These are phyloP conservation scores for Colletotrichum australisinense DNA, from an alignment of 2,329 filamentous ascomycete species.

Conservation along the genomic window DNA sequence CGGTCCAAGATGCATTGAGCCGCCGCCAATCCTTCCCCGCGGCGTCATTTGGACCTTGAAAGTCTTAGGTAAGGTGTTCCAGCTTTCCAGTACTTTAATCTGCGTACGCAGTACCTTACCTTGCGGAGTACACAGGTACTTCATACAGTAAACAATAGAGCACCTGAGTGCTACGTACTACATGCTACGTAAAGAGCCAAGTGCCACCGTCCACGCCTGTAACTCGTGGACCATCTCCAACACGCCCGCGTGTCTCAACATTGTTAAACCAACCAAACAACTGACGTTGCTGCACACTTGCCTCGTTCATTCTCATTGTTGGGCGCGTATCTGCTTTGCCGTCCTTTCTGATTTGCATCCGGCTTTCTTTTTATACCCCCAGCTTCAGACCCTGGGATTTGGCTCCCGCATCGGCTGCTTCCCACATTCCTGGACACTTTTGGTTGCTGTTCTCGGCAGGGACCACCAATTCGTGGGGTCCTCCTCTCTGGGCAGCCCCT, in stretches of 20 bases:
- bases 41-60: not conserved
- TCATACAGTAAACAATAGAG: not conserved
- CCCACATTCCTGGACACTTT: not conserved
- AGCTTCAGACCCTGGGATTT: not conserved
- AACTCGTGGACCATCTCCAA: not conserved
- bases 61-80: not conserved
- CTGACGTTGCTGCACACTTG: not conserved
- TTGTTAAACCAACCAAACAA: not conserved
- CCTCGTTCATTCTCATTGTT: not conserved
- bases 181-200: not conserved
- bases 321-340: not conserved
- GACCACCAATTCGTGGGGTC: slow-evolving; percentile 35
- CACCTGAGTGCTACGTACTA: too few species aligned
- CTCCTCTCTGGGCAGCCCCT: slow-evolving; percentile 31
- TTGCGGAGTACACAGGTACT: not conserved
- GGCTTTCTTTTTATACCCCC: not conserved
- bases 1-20: not conserved
- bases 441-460: slow-evolving; percentile 24
- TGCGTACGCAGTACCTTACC: not conserved
- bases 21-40: not conserved
- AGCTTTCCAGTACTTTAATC: not conserved
- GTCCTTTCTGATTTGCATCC: not conserved
- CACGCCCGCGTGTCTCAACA: not conserved
- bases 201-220: not conserved
- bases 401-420: not conserved